A percentile compares a stretch with the other conserved stretches of the same genome.
These are phyloP conservation scores for Rhodotorula sp. DNA, from an alignment of 1,284 basidiomycete species.

Conservation along the genomic window DNA sequence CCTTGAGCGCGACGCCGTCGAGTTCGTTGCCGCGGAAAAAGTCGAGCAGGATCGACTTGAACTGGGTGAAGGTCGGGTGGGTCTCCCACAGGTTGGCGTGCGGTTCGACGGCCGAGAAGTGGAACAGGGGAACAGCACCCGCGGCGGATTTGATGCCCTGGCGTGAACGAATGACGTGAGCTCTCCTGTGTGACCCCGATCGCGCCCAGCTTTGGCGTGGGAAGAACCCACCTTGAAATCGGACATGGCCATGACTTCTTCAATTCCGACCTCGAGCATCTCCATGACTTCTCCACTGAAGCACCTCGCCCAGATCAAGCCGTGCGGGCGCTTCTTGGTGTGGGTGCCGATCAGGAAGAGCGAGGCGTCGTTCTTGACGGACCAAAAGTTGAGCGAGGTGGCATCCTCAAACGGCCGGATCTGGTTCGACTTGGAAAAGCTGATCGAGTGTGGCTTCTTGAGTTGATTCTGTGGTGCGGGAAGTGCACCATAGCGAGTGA, in stretches of 20 bases:
- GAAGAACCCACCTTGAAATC: constrained; percentile 67
- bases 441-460: constrained; percentile 81
- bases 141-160: constrained; percentile 70
- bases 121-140: constrained; percentile 89
- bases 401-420: constrained; percentile 86
- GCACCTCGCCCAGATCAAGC: constrained; percentile 80
- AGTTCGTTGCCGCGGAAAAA: constrained; percentile 84
- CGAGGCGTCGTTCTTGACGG: constrained; percentile 88
- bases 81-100: constrained; percentile 71
- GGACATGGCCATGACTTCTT: constrained; percentile 71
- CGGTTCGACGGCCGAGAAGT: constrained; percentile 71
- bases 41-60: constrained; percentile 87
- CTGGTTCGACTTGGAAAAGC: constrained; percentile 82
- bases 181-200: not conserved
- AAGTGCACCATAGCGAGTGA: not conserved
- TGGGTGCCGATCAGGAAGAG: constrained; percentile 88
- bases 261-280: constrained; percentile 90
- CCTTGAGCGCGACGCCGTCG: constrained; percentile 76
- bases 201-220: not conserved
- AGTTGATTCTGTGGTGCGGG: constrained; percentile 68
- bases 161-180: not conserved
- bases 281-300: constrained; percentile 86
- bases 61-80: constrained; percentile 82
- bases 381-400: constrained; percentile 86
- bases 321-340: constrained; percentile 91